Percentiles rank a stretch among this genome's conserved stretches.
Conservation (phyloP, 1,284 basidiomycete species). For the Malassezia psittaci region DNA sequence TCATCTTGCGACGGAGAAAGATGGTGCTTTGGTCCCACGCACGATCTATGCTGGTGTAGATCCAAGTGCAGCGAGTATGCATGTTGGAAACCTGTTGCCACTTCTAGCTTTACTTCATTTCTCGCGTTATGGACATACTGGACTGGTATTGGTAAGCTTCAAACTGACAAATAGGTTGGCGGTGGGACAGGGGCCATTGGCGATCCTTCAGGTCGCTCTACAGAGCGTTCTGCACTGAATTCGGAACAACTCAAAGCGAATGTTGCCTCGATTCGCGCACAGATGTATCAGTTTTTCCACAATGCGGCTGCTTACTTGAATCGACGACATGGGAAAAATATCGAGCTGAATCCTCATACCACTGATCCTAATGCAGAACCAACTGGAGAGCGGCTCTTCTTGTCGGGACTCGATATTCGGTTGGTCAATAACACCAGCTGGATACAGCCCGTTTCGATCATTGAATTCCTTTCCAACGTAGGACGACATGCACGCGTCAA, state of each 20-base stretch:
- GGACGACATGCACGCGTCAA: slow-evolving; percentile 75
- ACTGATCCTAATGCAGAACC: background rate
- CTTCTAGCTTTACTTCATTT: slow-evolving; percentile 79
- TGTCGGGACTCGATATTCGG: slow-evolving; percentile 9
- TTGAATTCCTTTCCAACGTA: slow-evolving; percentile 74
- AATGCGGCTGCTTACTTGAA: slow-evolving; percentile 55
- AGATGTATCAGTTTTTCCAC: slow-evolving; percentile 64
- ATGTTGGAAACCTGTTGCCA: slow-evolving; percentile 86
- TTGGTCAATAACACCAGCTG: slow-evolving; percentile 72
- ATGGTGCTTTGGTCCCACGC: slow-evolving; percentile 15
- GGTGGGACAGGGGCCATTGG: slow-evolving; percentile 94
- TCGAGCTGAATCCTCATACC: background rate
- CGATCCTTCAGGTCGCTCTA: slow-evolving; percentile 80
- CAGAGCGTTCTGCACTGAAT: slow-evolving; percentile 67
- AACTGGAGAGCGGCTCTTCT: background rate
- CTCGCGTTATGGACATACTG: slow-evolving; percentile 65
- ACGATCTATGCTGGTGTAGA: slow-evolving; percentile 82
- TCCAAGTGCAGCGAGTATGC: slow-evolving; percentile 76
- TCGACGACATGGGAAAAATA: slow-evolving; percentile 29
- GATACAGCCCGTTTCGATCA: slow-evolving; percentile 62
- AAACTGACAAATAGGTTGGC: slow-evolving; percentile 61
- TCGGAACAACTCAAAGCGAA: slow-evolving; percentile 59
- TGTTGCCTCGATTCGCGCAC: slow-evolving; percentile 58
- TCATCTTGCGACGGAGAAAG: slow-evolving; percentile 14
- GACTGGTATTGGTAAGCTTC: slow-evolving; percentile 62